Evolutionary conservation across 768 basidiomycete genomes (phyloP).

Genomic region (Amanita rimosa): DNA sequence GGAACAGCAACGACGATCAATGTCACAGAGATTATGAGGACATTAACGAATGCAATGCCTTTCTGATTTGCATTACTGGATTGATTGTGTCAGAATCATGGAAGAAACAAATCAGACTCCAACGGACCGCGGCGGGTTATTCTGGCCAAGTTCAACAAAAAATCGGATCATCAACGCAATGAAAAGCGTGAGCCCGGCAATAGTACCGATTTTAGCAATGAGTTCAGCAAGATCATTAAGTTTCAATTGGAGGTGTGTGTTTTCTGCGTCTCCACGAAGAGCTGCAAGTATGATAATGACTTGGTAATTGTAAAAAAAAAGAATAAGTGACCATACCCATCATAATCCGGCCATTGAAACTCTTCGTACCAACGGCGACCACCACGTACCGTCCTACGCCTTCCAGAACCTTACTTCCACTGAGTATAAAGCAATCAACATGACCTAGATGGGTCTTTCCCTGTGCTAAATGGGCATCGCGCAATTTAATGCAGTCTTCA

Average conservation of each 20-base stretch:
- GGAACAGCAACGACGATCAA: conserved; percentile 43
- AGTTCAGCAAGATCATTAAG: conserved; percentile 89
- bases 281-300: conserved; percentile 30
- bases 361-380: conserved; percentile 84
- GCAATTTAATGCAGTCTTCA: conserved; percentile 53
- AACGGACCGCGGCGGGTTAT: conserved; percentile 43
- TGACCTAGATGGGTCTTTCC: conserved; percentile 34
- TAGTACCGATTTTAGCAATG: conserved; percentile 84
- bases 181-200: conserved; percentile 78
- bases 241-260: conserved; percentile 90
- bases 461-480: conserved; percentile 19
- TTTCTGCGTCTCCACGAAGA: conserved; percentile 75
- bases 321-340: conserved; percentile 54
- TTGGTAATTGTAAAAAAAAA: conserved; percentile 2
- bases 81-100: neutral
- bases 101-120: neutral
- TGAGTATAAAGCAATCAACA: conserved; percentile 85
- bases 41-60: conserved; percentile 84
- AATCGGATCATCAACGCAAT: conserved; percentile 83
- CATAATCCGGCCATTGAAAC: conserved; percentile 96
- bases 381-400: conserved; percentile 91
- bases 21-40: conserved; percentile 91
- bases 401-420: conserved; percentile 88
- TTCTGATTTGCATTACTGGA: conserved; percentile 64
- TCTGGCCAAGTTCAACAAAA: conserved; percentile 74